Evolutionary conservation across 2,329 filamentous ascomycete species (phyloP), one percentile per base, ranked within the genome.

Genomic region (Paecilomyces fulvus): DNA sequence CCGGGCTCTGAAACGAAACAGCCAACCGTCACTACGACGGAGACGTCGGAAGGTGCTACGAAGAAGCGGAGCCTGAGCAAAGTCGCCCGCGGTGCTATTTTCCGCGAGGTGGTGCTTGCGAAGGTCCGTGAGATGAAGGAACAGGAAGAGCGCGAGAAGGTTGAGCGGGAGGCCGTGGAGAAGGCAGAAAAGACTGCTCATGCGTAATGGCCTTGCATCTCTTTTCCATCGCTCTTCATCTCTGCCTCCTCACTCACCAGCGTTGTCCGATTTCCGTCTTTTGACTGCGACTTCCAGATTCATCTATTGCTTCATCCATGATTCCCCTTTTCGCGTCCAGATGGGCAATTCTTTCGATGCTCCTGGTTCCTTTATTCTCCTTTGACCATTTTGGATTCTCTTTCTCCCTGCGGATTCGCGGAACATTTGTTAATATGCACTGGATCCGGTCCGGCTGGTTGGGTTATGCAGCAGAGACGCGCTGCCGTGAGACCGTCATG

Each of bases 111-210:
- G 11, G 92, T 96, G 12, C 79, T 96, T 57, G 92, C 92, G 62
- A 97, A 96, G 78, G 90, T 96, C 50, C 84, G 88, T 58, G 92
- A 96, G 74, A 88, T 90, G 83, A 95, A 95, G 80, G 87, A 90
- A 64, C 83, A 92, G 65, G 88, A 95, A 69, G 86, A 92, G 69
- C 83, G 83, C 30, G 80, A 88, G 64, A 85, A 87, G 71, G 74
- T 83, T 71, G 89, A 75, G 78, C 84, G 73, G 77, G 86, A 77
- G 56, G 78, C 77, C 6, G 71, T 75, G 20, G 74, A 76, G 56
- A 75, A 71, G 52, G 67, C 69, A 30, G 61, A 70, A 52, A 63
- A 43, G 33, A 9, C 48, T 6, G 21, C 21, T 28, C 48, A 49
- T 3, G 17, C 48, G 1, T 49, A 12, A 49, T 23, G 2, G 5